Conservation (phyloP, 129 eudicot genomes). For the Logfia minima region DNA sequence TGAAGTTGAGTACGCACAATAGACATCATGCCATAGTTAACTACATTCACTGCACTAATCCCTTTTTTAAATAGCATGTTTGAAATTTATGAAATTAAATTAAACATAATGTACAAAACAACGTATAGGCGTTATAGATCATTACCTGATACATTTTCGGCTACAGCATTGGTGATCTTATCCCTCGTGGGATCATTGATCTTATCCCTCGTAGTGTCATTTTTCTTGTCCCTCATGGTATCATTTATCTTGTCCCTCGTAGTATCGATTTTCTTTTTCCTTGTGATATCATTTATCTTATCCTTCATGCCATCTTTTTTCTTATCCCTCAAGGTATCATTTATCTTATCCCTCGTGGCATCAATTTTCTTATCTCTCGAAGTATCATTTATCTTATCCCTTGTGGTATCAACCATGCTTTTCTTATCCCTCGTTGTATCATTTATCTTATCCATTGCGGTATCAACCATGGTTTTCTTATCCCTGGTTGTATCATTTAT, state of each 20-base stretch:
- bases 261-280: too few species aligned
- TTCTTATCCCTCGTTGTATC: not conserved
- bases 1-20: too few species aligned
- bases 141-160: constrained; percentile 32
- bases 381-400: not conserved
- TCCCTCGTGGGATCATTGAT: not conserved
- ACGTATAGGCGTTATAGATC: constrained; percentile 2
- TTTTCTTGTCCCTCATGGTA: too few species aligned
- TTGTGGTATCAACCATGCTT: not conserved
- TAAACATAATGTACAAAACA: not conserved
- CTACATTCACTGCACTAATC: too few species aligned
- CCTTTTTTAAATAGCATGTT: not conserved
- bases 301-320: not conserved
- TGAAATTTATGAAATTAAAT: not conserved
- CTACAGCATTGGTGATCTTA: not conserved
- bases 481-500: not conserved
- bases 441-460: not conserved
- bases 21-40: too few species aligned
- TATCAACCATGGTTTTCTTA: not conserved
- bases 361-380: too few species aligned
- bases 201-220: not conserved
- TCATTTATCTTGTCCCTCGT: too few species aligned
- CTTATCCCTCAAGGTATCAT: not conserved
- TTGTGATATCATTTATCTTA: not conserved
- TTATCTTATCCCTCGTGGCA: not conserved